These are phyloP conservation scores for Funneliformis geosporum DNA, from an alignment of 192 early-diverging fungal genomes.

Conservation along the genomic window DNA sequence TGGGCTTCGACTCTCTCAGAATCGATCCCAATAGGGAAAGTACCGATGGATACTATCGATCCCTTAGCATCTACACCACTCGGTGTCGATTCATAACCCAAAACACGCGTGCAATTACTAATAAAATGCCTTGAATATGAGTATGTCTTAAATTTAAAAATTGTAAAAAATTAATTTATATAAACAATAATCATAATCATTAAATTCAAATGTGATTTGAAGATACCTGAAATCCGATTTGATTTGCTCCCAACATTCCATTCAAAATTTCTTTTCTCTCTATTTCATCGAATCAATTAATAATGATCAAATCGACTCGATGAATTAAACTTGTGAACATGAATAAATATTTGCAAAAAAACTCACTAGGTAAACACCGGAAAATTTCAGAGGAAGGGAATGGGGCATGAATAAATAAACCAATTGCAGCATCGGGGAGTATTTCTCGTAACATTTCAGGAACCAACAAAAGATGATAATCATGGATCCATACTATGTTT, in stretches of 20 bases:
- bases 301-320: background rate
- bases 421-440: constrained; percentile 82
- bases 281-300: constrained; percentile 29
- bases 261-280: constrained; percentile 79
- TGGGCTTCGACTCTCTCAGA: constrained; percentile 66
- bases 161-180: no score
- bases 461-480: constrained; percentile 94
- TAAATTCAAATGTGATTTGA: background rate
- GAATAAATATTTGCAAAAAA: background rate
- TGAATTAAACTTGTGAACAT: background rate
- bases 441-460: constrained; percentile 82
- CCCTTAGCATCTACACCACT: constrained; percentile 84
- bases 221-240: constrained; percentile 87
- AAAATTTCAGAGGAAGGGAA: constrained; percentile 97
- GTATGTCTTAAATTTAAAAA: no score
- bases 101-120: constrained; percentile 89
- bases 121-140: constrained; percentile 94
- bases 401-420: constrained; percentile 95
- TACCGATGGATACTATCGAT: constrained; percentile 75
- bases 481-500: constrained; percentile 93
- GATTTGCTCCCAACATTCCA: constrained; percentile 89
- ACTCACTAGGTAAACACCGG: constrained; percentile 80
- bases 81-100: constrained; percentile 90
- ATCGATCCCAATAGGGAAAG: constrained; percentile 99
- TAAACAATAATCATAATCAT: background rate